These are phyloP conservation scores for Isatis tinctoria DNA, from an alignment of 345 rosid genomes.

Conservation along the genomic window DNA sequence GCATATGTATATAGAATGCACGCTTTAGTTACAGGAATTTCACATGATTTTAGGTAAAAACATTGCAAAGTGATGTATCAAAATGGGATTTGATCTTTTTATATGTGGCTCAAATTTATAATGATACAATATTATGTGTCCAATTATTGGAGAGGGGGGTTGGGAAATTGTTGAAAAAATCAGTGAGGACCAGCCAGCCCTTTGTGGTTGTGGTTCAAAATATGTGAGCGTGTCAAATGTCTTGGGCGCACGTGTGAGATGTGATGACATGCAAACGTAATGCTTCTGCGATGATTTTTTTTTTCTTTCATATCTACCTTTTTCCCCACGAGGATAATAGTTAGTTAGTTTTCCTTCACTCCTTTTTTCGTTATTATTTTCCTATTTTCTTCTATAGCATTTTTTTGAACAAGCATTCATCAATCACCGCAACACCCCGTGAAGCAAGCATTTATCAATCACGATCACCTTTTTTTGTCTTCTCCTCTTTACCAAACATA, in stretches of 20 bases:
- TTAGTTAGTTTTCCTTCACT: neutral
- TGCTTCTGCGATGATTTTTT: conserved; percentile 26
- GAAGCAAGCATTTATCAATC: no score
- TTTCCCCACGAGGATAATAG: neutral
- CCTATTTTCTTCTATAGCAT: neutral
- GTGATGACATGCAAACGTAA: conserved; percentile 35
- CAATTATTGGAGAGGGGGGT: conserved; percentile 26
- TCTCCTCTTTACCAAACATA: neutral
- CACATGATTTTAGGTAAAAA: neutral
- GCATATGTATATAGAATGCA: neutral
- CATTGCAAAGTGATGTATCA: neutral
- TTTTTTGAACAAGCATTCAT: no score
- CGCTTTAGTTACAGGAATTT: neutral
- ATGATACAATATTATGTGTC: neutral
- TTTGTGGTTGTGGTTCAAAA: conserved; percentile 20
- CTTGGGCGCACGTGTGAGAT: conserved; percentile 9
- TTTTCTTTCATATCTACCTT: neutral
- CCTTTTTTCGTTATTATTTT: neutral
- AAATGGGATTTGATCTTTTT: neutral
- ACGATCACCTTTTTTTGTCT: no score
- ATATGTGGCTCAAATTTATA: neutral
- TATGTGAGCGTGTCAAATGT: conserved; percentile 15
- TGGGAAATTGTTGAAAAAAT: neutral
- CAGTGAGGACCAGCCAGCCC: neutral
- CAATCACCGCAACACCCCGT: no score